A percentile compares a stretch with the other conserved stretches of the same genome.
These are phyloP conservation scores for Aspergillus steynii DNA, from an alignment of 495 filamentous ascomycete species.

Conservation along the genomic window DNA sequence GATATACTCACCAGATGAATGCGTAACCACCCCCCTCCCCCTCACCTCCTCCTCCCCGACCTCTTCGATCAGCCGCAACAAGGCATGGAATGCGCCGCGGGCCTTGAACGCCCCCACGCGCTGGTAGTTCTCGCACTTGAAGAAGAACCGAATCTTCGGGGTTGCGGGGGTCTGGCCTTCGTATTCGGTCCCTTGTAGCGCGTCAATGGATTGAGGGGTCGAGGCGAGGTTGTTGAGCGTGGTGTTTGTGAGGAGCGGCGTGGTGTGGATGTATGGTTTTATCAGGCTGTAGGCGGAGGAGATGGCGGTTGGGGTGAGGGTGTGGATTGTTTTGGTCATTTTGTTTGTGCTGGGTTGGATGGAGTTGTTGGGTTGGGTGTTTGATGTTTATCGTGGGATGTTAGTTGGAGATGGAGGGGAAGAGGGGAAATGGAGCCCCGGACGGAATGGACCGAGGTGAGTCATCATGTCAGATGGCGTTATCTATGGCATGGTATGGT, in stretches of 20 bases:
- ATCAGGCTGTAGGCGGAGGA: slow-evolving; percentile 70
- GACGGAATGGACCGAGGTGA: too few relatives aligned
- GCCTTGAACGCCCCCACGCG: slow-evolving; percentile 92
- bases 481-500: background rate
- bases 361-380: background rate
- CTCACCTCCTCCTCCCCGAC: slow-evolving; percentile 56
- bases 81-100: slow-evolving; percentile 85
- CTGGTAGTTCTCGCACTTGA: slow-evolving; percentile 97
- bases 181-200: slow-evolving; percentile 56
- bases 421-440: background rate
- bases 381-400: background rate
- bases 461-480: too few relatives aligned
- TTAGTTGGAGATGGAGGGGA: background rate
- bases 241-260: slow-evolving; percentile 74
- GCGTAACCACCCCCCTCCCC: slow-evolving; percentile 80
- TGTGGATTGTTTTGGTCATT: slow-evolving; percentile 41
- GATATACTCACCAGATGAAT: slow-evolving; percentile 69
- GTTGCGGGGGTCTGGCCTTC: slow-evolving; percentile 57
- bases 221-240: slow-evolving; percentile 77
- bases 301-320: slow-evolving; percentile 69
- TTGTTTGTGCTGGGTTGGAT: background rate
- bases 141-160: slow-evolving; percentile 75
- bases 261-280: slow-evolving; percentile 73
- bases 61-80: slow-evolving; percentile 68
- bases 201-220: slow-evolving; percentile 57